Conservation (phyloP, 2,329 filamentous ascomycete species). For the Aspergillus sp. region DNA sequence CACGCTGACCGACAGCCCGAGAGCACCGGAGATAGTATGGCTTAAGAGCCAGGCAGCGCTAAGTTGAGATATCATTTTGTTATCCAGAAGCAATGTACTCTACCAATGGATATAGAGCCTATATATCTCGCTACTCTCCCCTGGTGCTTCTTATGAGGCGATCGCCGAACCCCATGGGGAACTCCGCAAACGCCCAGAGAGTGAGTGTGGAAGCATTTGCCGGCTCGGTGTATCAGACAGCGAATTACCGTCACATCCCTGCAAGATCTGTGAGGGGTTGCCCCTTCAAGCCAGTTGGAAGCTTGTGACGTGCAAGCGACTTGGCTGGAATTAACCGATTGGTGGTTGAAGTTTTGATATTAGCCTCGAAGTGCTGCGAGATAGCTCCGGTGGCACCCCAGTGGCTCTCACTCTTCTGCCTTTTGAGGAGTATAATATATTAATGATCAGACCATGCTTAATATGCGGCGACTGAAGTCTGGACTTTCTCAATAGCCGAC, state of each 20-base stretch:
- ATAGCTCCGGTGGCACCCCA: not conserved
- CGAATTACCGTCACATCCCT: not conserved
- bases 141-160: not conserved
- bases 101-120: not conserved
- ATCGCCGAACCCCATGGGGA: not conserved
- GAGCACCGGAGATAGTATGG: not conserved
- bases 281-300: not conserved
- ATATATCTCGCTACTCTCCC: not conserved
- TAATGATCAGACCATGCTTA: not conserved
- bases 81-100: not conserved
- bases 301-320: not conserved
- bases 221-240: not conserved
- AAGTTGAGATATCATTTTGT: not conserved
- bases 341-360: no score
- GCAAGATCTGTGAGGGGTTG: not conserved
- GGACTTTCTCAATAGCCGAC: not conserved
- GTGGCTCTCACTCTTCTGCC: no score
- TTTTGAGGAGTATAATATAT: accelerated
- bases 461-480: not conserved
- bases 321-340: not conserved
- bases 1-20: constrained; percentile 32
- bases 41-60: not conserved
- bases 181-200: not conserved
- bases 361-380: not conserved
- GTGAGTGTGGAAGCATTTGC: not conserved